Evolutionary conservation across 2,329 filamentous ascomycete genomes (phyloP).

Genomic region (Cordyceps farinosa): DNA sequence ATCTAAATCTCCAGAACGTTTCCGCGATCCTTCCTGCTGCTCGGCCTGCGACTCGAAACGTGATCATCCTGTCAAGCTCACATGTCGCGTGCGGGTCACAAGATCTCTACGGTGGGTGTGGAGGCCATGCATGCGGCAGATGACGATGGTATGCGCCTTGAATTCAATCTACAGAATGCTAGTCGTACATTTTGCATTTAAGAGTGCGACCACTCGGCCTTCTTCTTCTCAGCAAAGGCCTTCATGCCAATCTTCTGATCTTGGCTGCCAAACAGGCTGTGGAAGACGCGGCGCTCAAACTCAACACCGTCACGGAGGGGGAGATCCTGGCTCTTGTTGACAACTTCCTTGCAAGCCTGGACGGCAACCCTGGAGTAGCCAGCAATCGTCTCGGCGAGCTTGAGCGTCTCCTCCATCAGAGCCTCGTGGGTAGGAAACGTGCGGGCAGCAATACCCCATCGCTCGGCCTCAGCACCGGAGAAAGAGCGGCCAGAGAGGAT

Average conservation of each 20-base stretch:
- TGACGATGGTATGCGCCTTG: neutral
- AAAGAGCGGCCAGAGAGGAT: constrained; percentile 85
- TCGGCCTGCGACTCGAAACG: neutral
- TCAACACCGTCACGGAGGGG: constrained; percentile 86
- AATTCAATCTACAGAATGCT: constrained; percentile 5
- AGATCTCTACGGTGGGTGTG: neutral
- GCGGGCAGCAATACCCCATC: constrained; percentile 86
- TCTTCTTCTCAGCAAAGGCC: constrained; percentile 93
- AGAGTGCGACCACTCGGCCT: constrained; percentile 83
- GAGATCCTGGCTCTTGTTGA: constrained; percentile 97
- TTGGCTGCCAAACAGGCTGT: constrained; percentile 85
- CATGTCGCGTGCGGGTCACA: constrained; percentile 13
- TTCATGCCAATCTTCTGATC: constrained; percentile 98
- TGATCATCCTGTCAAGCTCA: neutral
- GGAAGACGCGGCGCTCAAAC: constrained; percentile 90
- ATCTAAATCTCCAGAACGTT: neutral
- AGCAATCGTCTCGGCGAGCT: constrained; percentile 86
- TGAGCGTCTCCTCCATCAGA: constrained; percentile 74
- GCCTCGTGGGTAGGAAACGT: constrained; percentile 77
- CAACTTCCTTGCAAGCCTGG: constrained; percentile 92
- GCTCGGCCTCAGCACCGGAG: constrained; percentile 75
- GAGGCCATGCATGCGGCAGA: neutral
- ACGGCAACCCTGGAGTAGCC: constrained; percentile 82
- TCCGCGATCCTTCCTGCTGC: neutral
- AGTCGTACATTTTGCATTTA: constrained; percentile 37